Conservation (phyloP, 768 basidiomycete species). For the Tricholoma sp. region DNA sequence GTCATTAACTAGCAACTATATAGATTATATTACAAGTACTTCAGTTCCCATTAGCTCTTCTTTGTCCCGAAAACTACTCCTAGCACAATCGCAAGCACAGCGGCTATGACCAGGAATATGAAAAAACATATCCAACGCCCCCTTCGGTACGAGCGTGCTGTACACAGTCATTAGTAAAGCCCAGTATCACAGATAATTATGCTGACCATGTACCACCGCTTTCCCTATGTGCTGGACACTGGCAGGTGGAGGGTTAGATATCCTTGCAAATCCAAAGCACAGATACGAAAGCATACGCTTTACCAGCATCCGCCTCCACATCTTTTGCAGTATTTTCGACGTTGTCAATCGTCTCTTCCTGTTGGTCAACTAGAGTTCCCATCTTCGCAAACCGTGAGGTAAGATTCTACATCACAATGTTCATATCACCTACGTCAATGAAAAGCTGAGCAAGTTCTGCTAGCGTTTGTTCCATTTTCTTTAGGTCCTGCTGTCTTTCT, state of each 20-base stretch:
- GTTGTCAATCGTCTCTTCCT: slow-evolving; percentile 65
- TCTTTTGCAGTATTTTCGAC: slow-evolving; percentile 59
- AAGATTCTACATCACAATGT: not conserved
- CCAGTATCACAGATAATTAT: slow-evolving; percentile 3
- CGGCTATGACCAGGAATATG: slow-evolving; percentile 48
- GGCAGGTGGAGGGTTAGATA: slow-evolving; percentile 1
- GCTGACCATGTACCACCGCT: slow-evolving; percentile 55
- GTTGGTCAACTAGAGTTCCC: slow-evolving; percentile 72
- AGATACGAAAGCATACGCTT: slow-evolving; percentile 45
- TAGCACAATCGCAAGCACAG: slow-evolving; percentile 56
- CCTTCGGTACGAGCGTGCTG: slow-evolving; percentile 63
- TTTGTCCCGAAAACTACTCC: slow-evolving; percentile 36
- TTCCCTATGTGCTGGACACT: slow-evolving; percentile 60
- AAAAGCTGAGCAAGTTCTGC: slow-evolving; percentile 89
- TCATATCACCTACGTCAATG: slow-evolving; percentile 55
- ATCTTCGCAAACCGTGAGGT: slow-evolving; percentile 41
- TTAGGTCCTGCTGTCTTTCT: slow-evolving; percentile 80
- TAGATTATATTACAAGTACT: no score
- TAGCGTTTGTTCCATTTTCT: slow-evolving; percentile 79
- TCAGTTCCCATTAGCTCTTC: not conserved
- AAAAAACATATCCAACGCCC: slow-evolving; percentile 87
- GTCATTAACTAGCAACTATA: not conserved
- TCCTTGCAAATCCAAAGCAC: not conserved
- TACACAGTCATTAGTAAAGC: slow-evolving; percentile 9
- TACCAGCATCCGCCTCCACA: slow-evolving; percentile 65